Conservation (phyloP, 345 rosid genomes). For the Eucalyptus polyanthemos region DNA sequence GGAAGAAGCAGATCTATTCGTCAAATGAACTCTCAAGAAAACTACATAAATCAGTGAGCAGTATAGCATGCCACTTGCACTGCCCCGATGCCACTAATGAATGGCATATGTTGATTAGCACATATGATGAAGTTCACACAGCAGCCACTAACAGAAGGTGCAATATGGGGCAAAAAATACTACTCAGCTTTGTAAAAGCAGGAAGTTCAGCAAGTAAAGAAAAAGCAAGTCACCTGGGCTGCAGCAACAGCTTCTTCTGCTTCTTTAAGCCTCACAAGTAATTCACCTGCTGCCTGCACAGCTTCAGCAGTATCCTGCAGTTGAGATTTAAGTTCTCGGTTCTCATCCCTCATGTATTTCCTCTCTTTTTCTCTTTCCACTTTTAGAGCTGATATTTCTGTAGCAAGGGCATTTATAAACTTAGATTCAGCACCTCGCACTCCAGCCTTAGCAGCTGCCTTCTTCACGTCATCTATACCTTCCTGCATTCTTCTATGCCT, state of each 20-base stretch:
- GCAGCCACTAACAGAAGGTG: neutral
- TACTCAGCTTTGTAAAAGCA: neutral
- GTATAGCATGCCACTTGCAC: neutral
- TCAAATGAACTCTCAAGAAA: neutral
- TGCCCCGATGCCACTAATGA: neutral
- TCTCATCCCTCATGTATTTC: conserved; percentile 78
- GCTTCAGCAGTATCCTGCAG: conserved; percentile 96
- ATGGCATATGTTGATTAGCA: neutral
- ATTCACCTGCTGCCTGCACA: conserved; percentile 94
- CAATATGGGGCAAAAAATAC: neutral
- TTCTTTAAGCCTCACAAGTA: conserved; percentile 91
- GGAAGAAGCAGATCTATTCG: neutral
- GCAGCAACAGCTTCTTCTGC: conserved; percentile 73
- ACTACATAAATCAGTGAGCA: neutral
- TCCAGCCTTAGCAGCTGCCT: conserved; percentile 88
- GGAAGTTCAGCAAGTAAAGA: neutral
- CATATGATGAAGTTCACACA: neutral
- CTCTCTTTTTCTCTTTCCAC: conserved; percentile 83
- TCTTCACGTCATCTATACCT: conserved; percentile 90
- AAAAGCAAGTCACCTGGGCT: conserved; percentile 40
- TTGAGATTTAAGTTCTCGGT: conserved; percentile 77
- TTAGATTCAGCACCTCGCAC: conserved; percentile 88
- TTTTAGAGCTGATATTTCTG: conserved; percentile 81
- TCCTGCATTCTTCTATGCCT: conserved; percentile 86
- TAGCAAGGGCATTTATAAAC: conserved; percentile 89